A percentile compares a stretch with the other conserved stretches of the same genome.
phyloP scores from a whole-genome alignment of 345 rosid species.

The Linum trigynum region DNA sequence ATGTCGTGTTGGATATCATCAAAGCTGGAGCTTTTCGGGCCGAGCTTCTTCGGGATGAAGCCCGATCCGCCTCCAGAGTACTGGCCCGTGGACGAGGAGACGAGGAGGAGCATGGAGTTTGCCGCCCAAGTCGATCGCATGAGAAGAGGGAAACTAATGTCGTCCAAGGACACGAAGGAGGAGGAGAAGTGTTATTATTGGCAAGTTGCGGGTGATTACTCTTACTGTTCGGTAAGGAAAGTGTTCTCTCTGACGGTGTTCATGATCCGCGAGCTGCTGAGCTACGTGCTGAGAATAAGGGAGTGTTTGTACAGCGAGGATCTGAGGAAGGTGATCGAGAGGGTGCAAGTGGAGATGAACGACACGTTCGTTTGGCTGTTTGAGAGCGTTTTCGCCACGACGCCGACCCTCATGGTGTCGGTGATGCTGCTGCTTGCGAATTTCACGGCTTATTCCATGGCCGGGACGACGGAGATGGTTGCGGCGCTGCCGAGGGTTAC shows the following conservation, averaged over 20 bases:
- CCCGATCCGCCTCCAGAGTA: slow-evolving; percentile 26
- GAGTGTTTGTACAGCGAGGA: slow-evolving; percentile 33
- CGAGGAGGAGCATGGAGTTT: slow-evolving; percentile 32
- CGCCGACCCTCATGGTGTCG: slow-evolving; percentile 67
- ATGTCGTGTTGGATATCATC: slow-evolving; percentile 18
- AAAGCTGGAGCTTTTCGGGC: slow-evolving; percentile 28
- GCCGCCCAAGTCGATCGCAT: slow-evolving; percentile 34
- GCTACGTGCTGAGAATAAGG: slow-evolving; percentile 33
- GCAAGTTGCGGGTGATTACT: slow-evolving; percentile 33
- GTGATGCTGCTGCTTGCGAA: slow-evolving; percentile 66
- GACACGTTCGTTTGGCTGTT: slow-evolving; percentile 59
- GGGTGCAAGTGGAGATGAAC: slow-evolving; percentile 46
- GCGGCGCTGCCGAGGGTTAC: slow-evolving; percentile 7
- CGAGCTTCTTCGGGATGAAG: slow-evolving; percentile 29
- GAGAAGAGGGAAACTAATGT: slow-evolving; percentile 49
- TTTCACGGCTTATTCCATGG: slow-evolving; percentile 55
- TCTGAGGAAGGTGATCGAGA: slow-evolving; percentile 24
- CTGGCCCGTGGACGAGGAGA: slow-evolving; percentile 36
- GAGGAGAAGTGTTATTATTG: slow-evolving; percentile 25
- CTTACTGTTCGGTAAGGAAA: slow-evolving; percentile 46
- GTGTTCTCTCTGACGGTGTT: slow-evolving; percentile 65
- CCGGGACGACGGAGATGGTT: slow-evolving; percentile 11
- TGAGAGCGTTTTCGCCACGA: slow-evolving; percentile 48
- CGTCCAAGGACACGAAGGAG: too few relatives aligned
- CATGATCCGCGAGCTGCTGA: slow-evolving; percentile 61